Evolutionary conservation across 768 basidiomycete genomes (phyloP), one percentile per base, ranked within the genome.

Genomic region (Rhodotorula sphaerocarpa): DNA sequence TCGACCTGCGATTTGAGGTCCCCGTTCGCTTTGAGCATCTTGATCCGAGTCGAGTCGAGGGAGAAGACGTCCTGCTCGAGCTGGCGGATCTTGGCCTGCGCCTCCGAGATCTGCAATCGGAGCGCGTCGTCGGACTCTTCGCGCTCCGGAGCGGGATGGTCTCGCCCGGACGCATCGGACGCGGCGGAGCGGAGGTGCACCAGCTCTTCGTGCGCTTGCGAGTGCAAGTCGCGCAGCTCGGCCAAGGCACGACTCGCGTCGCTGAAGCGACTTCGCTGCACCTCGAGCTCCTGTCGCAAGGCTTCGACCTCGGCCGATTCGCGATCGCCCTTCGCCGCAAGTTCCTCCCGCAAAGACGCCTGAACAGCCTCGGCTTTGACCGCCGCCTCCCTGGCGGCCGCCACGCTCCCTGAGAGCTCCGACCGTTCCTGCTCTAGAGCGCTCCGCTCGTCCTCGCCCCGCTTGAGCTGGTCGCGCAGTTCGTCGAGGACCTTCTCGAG

Each of bases 51-150:
- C 45, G 82, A 83, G 66, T 89, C 85, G 33, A 85, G 83, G 63
- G 87, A 82, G 74, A 86, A 90, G 33, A 85, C 78, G 16, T 80
- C 74, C 15, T 82, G 82, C 75, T 92, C 88, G 70, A 90, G 78
- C 6, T 82, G 80, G 16, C 90, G 83, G 53, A 91, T 85, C 72
- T 84, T 83, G 0, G 86, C 87, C 41, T 87, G 87, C 6, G 88
- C 83, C 16, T 82, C 78, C 41, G 88, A 90, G 11, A 91, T 79
- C 61, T 90, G 88, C 60, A 92, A 80, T 18, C 79, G 79, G 39
- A 86, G 75, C 30, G 84, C 82, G 27, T 48, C 33, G 15, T 6
- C 6, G 16, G 12, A 7, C 14, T 28, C 23, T 15, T 14, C 14
- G 18, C 43, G 25, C n/a, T 46, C 59, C 5, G 46, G 42, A 30